Evolutionary conservation across 768 basidiomycete genomes (phyloP).

Genomic region (Dictyophora rubrovolvata): DNA sequence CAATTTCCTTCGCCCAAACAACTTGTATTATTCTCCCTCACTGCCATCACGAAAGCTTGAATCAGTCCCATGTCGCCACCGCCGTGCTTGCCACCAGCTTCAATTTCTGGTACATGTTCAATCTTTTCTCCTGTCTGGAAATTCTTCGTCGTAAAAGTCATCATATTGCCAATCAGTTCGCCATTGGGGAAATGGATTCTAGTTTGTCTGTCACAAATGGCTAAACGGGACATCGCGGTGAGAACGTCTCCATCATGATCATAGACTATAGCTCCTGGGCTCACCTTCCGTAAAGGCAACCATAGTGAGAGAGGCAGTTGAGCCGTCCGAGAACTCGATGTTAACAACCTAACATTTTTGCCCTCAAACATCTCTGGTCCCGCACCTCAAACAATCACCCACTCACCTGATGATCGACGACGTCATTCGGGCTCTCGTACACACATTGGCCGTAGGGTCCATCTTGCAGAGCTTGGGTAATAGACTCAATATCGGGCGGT

Average conservation of each 20-base stretch:
- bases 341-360: constrained; percentile 59
- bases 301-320: constrained; percentile 84
- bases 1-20: constrained; percentile 47
- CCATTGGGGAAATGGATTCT: constrained; percentile 80
- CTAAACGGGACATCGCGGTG: constrained; percentile 16
- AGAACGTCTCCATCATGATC: not conserved
- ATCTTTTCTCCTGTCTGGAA: constrained; percentile 37
- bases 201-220: constrained; percentile 74
- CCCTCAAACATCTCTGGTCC: too few relatives aligned
- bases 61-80: constrained; percentile 77
- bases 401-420: constrained; percentile 72
- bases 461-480: constrained; percentile 56
- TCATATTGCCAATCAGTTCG: constrained; percentile 85
- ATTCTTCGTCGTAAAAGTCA: constrained; percentile 61
- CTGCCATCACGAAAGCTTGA: constrained; percentile 66
- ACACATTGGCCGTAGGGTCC: constrained; percentile 78
- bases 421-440: constrained; percentile 77
- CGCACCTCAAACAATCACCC: not conserved
- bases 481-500: constrained; percentile 77
- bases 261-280: not conserved
- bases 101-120: constrained; percentile 36
- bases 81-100: constrained; percentile 61
- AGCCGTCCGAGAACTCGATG: constrained; percentile 71
- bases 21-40: constrained; percentile 51
- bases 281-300: constrained; percentile 55